Evolutionary conservation across 768 basidiomycete species (phyloP).

Genomic region (Strobilomyces dryophilus): DNA sequence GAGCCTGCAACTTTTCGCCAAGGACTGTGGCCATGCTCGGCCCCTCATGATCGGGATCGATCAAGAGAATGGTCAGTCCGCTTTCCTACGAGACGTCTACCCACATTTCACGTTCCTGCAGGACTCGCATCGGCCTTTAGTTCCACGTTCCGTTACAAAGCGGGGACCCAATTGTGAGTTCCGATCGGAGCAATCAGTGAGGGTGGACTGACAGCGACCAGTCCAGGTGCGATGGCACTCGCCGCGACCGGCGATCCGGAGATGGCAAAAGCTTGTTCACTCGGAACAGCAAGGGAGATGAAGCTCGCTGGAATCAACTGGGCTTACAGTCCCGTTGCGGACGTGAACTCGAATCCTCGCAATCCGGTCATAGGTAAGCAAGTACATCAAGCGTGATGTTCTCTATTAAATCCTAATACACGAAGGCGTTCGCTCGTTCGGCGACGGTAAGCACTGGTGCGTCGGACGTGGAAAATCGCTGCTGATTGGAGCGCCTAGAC

Average conservation of each 20-base stretch:
- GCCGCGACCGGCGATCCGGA: conserved; percentile 48
- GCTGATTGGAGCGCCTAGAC: conserved; percentile 35
- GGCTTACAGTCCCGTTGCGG: conserved; percentile 67
- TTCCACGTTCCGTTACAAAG: conserved; percentile 33
- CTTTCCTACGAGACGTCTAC: neutral
- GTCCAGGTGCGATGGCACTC: conserved; percentile 73
- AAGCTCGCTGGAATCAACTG: conserved; percentile 64
- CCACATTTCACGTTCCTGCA: conserved; percentile 17
- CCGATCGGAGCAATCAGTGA: neutral
- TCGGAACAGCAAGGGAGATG: conserved; percentile 54
- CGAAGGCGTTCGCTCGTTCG: conserved; percentile 64
- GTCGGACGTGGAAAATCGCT: neutral
- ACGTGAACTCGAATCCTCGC: conserved; percentile 64
- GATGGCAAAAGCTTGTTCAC: conserved; percentile 43
- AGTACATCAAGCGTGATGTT: neutral
- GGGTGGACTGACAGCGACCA: conserved; percentile 21
- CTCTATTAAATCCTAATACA: neutral
- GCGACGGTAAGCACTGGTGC: conserved; percentile 45
- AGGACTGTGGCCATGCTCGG: conserved; percentile 47
- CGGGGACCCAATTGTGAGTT: conserved; percentile 67
- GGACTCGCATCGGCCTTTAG: conserved; percentile 71
- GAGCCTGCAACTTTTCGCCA: conserved; percentile 52
- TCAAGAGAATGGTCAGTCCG: conserved; percentile 62
- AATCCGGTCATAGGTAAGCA: conserved; percentile 68
- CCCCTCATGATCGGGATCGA: conserved; percentile 69